Evolutionary conservation across 768 basidiomycete species (phyloP), one percentile per base, ranked within the genome.

Genomic region (Pisolithus orientalis): DNA sequence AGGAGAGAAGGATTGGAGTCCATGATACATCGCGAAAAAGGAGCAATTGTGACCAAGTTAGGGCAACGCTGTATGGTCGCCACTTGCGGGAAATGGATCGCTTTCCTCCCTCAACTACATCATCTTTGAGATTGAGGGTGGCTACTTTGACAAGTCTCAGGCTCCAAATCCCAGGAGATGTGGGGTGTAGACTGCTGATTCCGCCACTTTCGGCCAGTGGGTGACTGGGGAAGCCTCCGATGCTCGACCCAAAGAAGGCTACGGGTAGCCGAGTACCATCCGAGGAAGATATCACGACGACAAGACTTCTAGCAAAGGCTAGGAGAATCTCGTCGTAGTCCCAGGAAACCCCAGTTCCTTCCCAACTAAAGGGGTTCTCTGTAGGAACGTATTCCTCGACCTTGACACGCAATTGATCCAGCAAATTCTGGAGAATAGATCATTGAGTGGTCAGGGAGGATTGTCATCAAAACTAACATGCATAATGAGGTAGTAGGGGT

Each of bases 401-500:
- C 47, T 87, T 75, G 14, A 87, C 77, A 28, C 85, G 84, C 44
- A 93, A 75, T 25, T 83, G 82, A 49, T 73, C 78, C 29, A 93
- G 75, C 47, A 84, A 67, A 63, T 84, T 77, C 87, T 90, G 59
- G 8, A 49, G 53, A 28, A 38, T 40, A 5, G 28, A 28, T 13
- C 9, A 62, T 28, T 62, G 57, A 44, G 10, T 57, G 39, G 39
- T 32, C 9, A 39, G 27, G n/a, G 16, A 42, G 42, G 32, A 13
- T 16, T 5, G 3, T 25, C 11, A 43, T 32, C n/a, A 39, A 43
- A 4, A 66, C 79, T 66, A 63, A 87, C 91, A 65, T 85, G 82
- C 37, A 80, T 80, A 59, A 98, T 96, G 52, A 95, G 79, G 68
- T 87, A 87, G 69, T 98, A 98, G 1, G 92, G 88, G 64, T 98